These are phyloP conservation scores for Phytophthora europaea DNA, from an alignment of 352 stramenopile species.

Conservation along the genomic window DNA sequence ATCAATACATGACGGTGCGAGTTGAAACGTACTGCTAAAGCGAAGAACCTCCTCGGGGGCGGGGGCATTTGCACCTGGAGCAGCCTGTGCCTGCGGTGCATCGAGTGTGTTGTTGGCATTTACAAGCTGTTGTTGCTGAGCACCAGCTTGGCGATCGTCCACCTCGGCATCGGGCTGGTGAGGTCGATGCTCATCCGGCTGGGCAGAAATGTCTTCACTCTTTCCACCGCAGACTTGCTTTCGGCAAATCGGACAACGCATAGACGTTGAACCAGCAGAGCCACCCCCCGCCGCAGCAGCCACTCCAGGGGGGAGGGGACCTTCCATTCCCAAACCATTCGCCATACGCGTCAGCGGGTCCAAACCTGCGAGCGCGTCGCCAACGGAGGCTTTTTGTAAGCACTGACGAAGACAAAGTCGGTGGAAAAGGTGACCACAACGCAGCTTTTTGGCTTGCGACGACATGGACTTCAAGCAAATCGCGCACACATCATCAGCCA, in stretches of 20 bases:
- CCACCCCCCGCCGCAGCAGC: constrained; percentile 10
- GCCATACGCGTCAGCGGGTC: constrained; percentile 38
- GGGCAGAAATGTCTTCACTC: constrained; percentile 17
- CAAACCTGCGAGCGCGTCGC: constrained; percentile 59
- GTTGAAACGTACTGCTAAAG: constrained; percentile 75
- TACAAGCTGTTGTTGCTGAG: constrained; percentile 13
- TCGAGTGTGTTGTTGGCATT: constrained; percentile 15
- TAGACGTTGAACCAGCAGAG: constrained; percentile 28
- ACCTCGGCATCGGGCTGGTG: constrained; percentile 30
- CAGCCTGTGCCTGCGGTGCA: constrained; percentile 11
- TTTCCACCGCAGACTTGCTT: constrained; percentile 68
- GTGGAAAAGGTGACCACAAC: constrained; percentile 81
- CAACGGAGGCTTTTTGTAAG: constrained; percentile 72
- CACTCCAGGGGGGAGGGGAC: constrained; percentile 11
- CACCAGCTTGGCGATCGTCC: constrained; percentile 7
- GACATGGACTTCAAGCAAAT: constrained; percentile 84
- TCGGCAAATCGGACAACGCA: constrained; percentile 73
- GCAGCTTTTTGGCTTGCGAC: constrained; percentile 75
- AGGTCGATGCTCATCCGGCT: constrained; percentile 7
- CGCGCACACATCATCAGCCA: constrained; percentile 82
- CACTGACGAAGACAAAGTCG: constrained; percentile 81
- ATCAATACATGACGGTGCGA: neutral
- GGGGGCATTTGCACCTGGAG: constrained; percentile 10
- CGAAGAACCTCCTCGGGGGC: constrained; percentile 69
- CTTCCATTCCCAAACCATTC: constrained; percentile 50